phyloP scores from a whole-genome alignment of 345 rosid genomes.

The Euphorbia peplus region DNA sequence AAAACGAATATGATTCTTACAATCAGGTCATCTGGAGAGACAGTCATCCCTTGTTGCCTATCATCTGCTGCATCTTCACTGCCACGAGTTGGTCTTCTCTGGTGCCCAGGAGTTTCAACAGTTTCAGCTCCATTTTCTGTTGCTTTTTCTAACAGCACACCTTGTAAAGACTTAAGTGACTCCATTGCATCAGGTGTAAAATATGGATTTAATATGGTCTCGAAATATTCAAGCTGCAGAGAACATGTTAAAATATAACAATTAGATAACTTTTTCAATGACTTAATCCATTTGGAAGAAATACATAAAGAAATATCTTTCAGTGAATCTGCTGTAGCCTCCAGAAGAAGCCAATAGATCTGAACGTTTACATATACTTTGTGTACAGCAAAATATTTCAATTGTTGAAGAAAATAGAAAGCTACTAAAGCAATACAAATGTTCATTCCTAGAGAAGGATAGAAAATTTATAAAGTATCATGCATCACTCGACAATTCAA shows the following conservation, averaged over 20 bases:
- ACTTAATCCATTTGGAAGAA: neutral
- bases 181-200: conserved; percentile 77
- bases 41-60: conserved; percentile 62
- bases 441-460: neutral
- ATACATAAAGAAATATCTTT: conserved; percentile 3
- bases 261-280: neutral
- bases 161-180: conserved; percentile 78
- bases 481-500: neutral
- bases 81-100: conserved; percentile 84
- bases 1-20: conserved; percentile 41
- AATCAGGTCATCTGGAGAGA: conserved; percentile 90
- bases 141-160: conserved; percentile 80
- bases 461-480: neutral
- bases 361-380: neutral
- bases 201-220: conserved; percentile 74
- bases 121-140: conserved; percentile 66
- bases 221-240: conserved; percentile 94
- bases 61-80: conserved; percentile 88
- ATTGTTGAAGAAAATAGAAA: neutral
- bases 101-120: conserved; percentile 65
- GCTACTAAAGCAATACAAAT: neutral
- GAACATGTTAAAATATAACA: conserved; percentile 17
- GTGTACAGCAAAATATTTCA: neutral
- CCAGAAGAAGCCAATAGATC: neutral
- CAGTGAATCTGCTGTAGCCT: neutral